Evolutionary conservation across 2,329 filamentous ascomycete species (phyloP), one percentile per base, ranked within the genome.

Genomic region (Madurella fahalii): DNA sequence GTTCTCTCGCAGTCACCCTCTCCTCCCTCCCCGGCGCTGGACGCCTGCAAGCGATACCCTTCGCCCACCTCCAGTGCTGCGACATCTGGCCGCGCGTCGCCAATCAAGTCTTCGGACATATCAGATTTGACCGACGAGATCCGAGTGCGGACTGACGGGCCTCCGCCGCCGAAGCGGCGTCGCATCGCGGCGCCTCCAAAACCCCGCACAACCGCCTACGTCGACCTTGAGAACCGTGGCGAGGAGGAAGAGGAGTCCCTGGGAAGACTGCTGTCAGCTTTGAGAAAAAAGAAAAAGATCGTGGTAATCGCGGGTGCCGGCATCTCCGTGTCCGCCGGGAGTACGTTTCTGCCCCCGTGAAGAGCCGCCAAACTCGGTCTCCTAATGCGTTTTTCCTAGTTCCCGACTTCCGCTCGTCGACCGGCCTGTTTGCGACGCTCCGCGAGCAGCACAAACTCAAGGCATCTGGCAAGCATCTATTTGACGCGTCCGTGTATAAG

Each of bases 401-500:
- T 65, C 94, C 94, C 64, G 94, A 99, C 71, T 99, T 99, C 67
- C 90, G 94, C 61, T 99, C 94, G 5, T 86, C 89, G 11, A 87
- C 85, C 56, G 94, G 94, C 48, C 81, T 99, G 2, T 99, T 99
- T 73, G 88, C 85, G 56, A 89, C 87, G 16, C 78, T 96, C 25
- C 87, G 89, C 61, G 87, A 83, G 58, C 87, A 96, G 67, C 90
- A 96, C 72, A 95, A 94, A 63, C 78, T 96, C 58, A 96, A 95
- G 69, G 84, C 88, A 18, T 96, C 94, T 0, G 94, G 94, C 50
- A 96, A 97, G 72, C 86, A 96, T 62, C 81, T 99, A 1, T 99
- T 99, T 68, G 94, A 99, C 73, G 94, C 94, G 50, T 95, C 93
- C 8, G 94, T 99, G 51, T 99, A 99, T 76, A 92, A 90, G 71